Evolutionary conservation across 108 stramenopile species (phyloP).

Genomic region (Cyclotella sp.): DNA sequence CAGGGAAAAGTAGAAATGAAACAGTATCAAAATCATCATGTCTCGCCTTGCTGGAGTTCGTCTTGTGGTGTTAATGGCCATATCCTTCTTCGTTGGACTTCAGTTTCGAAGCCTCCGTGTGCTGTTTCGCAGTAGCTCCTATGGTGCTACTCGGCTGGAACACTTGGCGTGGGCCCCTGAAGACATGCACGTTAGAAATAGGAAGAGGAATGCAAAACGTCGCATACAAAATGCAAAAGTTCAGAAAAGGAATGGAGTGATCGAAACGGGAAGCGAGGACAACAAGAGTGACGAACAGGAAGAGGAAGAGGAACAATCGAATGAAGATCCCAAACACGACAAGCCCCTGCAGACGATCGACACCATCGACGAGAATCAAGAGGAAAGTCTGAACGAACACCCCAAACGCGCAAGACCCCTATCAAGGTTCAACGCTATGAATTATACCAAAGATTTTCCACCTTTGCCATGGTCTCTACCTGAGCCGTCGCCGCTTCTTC

Average conservation of each 20-base stretch:
- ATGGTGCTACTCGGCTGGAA: neutral
- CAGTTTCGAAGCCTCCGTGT: slow-evolving; percentile 13
- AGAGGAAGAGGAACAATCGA: neutral
- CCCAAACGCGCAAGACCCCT: neutral
- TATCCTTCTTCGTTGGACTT: slow-evolving; percentile 34
- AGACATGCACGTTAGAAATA: neutral
- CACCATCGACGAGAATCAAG: slow-evolving; percentile 4
- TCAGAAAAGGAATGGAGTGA: neutral
- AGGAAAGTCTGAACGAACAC: slow-evolving; percentile 1
- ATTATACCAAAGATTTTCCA: slow-evolving; percentile 23
- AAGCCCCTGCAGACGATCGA: no score
- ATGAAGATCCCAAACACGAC: neutral
- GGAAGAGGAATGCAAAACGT: neutral
- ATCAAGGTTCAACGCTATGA: slow-evolving; percentile 6
- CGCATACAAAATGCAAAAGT: neutral
- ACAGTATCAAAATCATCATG: slow-evolving; percentile 7
- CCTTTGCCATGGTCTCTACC: slow-evolving; percentile 53
- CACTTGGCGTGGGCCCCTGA: slow-evolving; percentile 23
- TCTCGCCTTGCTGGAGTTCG: slow-evolving; percentile 5
- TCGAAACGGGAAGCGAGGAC: neutral
- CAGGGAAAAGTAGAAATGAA: neutral
- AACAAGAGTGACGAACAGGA: neutral
- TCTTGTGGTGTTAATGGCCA: slow-evolving; percentile 6
- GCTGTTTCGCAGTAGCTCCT: slow-evolving; percentile 12
- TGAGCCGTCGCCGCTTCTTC: slow-evolving; percentile 5